Percentiles rank a stretch among this genome's conserved stretches.
These are phyloP conservation scores for Scheffersomyces lignicola DNA, from an alignment of 1,139 yeast species.

Conservation along the genomic window DNA sequence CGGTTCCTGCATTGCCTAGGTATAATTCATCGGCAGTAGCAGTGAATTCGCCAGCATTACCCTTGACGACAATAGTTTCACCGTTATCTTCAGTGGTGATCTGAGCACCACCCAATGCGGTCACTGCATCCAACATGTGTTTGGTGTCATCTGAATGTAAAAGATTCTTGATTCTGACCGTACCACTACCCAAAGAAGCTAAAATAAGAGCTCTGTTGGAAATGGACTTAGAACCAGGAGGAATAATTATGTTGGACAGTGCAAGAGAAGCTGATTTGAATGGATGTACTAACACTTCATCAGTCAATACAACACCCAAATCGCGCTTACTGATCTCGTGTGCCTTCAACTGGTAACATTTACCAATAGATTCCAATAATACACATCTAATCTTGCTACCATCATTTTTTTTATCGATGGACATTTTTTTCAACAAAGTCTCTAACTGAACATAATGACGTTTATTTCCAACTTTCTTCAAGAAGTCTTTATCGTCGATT, in stretches of 20 bases:
- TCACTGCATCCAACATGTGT: conserved; percentile 89
- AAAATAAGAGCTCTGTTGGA: conserved; percentile 91
- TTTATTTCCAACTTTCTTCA: conserved; percentile 68
- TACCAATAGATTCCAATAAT: conserved; percentile 78
- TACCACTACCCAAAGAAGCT: conserved; percentile 89
- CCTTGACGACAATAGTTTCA: conserved; percentile 79
- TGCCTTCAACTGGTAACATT: conserved; percentile 86
- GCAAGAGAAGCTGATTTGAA: conserved; percentile 43
- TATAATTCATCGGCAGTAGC: conserved; percentile 68
- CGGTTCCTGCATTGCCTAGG: conserved; percentile 98
- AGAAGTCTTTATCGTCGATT: conserved; percentile 64
- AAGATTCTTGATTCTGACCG: conserved; percentile 77
- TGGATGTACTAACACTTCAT: conserved; percentile 68
- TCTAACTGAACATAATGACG: conserved; percentile 67
- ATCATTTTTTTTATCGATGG: conserved; percentile 94
- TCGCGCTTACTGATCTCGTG: conserved; percentile 80
- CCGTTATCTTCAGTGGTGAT: conserved; percentile 85
- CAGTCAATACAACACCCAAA: conserved; percentile 80
- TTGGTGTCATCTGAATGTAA: conserved; percentile 95
- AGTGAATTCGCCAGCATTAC: conserved; percentile 77
- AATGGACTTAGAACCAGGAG: conserved; percentile 97
- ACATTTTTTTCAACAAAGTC: conserved; percentile 75
- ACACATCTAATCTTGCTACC: conserved; percentile 90
- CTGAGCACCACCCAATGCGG: conserved; percentile 76
- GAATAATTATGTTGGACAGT: conserved; percentile 54